Percentiles rank a stretch among this genome's conserved stretches.
Evolutionary conservation across 2,329 filamentous ascomycete species (phyloP).

Genomic region (Nectriaceae sp.): DNA sequence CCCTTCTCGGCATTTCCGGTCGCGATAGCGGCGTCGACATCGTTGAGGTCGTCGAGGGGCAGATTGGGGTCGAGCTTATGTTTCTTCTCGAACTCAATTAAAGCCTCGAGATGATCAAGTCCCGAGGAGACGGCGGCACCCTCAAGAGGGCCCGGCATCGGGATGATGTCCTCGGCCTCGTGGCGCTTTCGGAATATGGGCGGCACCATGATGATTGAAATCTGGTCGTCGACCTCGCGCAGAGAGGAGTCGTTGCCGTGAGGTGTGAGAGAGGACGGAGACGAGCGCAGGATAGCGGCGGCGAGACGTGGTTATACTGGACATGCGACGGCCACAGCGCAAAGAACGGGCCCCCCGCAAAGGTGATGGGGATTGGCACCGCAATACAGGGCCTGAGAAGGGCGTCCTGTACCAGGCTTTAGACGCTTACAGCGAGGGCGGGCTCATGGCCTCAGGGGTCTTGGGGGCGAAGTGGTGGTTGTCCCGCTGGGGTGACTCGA

Average conservation of each 20-base stretch:
- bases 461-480: not conserved
- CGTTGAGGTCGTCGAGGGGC: conserved; percentile 61
- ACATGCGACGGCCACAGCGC: not conserved
- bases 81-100: conserved; percentile 59
- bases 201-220: conserved; percentile 33
- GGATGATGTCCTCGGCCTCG: conserved; percentile 47
- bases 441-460: too few relatives aligned
- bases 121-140: conserved; percentile 42
- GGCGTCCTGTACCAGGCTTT: conserved; percentile 4
- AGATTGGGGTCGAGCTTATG: conserved; percentile 67
- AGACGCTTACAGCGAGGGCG: too few relatives aligned
- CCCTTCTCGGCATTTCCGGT: conserved; percentile 58
- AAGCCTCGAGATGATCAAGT: conserved; percentile 45
- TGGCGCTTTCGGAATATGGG: conserved; percentile 48
- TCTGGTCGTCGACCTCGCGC: conserved; percentile 9
- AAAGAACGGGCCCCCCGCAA: conserved; percentile 8
- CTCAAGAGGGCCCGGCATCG: conserved; percentile 41
- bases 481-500: conserved; percentile 6
- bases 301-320: not conserved
- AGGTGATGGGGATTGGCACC: conserved; percentile 14
- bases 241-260: not conserved
- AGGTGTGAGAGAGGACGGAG: not conserved
- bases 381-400: not conserved
- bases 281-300: not conserved
- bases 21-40: conserved; percentile 59